Evolutionary conservation across 2,329 filamentous ascomycete species (phyloP).

Genomic region (Sarocladium kiliense): DNA sequence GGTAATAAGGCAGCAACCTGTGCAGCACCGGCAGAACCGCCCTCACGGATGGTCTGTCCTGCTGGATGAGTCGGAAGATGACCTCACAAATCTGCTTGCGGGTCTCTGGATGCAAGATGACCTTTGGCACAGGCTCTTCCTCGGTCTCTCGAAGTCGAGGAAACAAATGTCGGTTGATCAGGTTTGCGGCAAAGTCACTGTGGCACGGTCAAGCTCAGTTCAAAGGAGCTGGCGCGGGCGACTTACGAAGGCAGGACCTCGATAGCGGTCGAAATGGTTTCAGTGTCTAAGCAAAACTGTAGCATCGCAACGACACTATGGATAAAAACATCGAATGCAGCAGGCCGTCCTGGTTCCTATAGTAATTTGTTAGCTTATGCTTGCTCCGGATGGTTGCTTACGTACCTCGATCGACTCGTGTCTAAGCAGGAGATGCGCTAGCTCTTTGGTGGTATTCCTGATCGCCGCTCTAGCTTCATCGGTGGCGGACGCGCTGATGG

Average conservation of each 20-base stretch:
- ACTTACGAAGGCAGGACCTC: conserved; percentile 1
- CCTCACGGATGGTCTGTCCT: conserved; percentile 41
- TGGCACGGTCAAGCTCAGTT: not conserved
- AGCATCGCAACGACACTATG: conserved; percentile 6
- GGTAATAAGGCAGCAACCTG: conserved; percentile 27
- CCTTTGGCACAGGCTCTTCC: conserved; percentile 27
- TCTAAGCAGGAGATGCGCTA: conserved; percentile 25
- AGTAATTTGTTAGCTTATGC: not conserved
- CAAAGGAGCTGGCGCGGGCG: not conserved
- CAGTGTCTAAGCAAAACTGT: conserved; percentile 2
- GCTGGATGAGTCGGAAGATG: conserved; percentile 50
- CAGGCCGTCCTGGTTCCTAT: conserved; percentile 9
- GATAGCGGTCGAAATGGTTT: not conserved
- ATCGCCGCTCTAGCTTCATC: not conserved
- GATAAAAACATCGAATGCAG: conserved; percentile 7
- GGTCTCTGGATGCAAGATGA: conserved; percentile 48
- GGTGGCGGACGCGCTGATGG: not conserved
- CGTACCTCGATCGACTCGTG: conserved; percentile 37
- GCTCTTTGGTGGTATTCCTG: not conserved
- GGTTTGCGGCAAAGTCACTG: conserved; percentile 26
- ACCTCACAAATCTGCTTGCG: conserved; percentile 57
- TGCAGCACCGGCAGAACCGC: conserved; percentile 41
- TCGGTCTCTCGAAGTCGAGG: conserved; percentile 39
- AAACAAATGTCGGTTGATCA: conserved; percentile 64
- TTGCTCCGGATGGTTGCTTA: not conserved